Conservation (phyloP, 768 basidiomycete species). For the Glaciozyma antarctica region DNA sequence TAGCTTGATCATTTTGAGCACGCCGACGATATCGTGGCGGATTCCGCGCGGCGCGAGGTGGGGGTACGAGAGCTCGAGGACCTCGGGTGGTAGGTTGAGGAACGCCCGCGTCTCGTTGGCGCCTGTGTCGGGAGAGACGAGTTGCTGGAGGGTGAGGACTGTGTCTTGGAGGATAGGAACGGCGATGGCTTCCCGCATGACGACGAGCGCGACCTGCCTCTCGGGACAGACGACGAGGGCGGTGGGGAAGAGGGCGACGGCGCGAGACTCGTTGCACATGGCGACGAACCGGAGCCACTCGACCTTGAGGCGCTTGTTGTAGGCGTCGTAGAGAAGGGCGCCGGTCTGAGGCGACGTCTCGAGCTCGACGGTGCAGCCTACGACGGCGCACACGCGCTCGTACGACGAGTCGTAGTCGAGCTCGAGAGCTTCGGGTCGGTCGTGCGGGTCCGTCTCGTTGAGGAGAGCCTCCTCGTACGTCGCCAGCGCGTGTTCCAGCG, state of each 20-base stretch:
- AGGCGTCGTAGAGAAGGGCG: constrained; percentile 62
- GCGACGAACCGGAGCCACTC: constrained; percentile 97
- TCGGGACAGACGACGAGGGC: constrained; percentile 10
- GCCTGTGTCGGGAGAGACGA: background rate
- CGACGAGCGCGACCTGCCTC: constrained; percentile 18
- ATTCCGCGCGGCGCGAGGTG: constrained; percentile 4
- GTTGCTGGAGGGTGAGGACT: background rate
- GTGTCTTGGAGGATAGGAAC: constrained; percentile 21
- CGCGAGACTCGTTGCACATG: constrained; percentile 33
- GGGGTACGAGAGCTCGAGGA: constrained; percentile 1
- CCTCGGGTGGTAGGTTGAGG: constrained; percentile 2
- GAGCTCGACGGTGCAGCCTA: constrained; percentile 73
- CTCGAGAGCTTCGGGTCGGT: constrained; percentile 43
- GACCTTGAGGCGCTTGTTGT: constrained; percentile 72
- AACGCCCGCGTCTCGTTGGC: background rate
- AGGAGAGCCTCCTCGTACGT: constrained; percentile 69
- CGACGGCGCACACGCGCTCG: constrained; percentile 69
- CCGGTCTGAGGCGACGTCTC: constrained; percentile 68
- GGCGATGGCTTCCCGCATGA: constrained; percentile 17
- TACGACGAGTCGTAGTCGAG: constrained; percentile 56
- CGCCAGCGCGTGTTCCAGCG: constrained; percentile 69
- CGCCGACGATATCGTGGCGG: constrained; percentile 10
- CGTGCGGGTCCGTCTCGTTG: constrained; percentile 45
- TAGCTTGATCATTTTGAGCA: constrained; percentile 2
- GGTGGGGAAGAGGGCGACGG: constrained; percentile 23